Conservation (phyloP, 225 moss, liverwort and hornwort species). For the Physcomitrellopsis africana region DNA sequence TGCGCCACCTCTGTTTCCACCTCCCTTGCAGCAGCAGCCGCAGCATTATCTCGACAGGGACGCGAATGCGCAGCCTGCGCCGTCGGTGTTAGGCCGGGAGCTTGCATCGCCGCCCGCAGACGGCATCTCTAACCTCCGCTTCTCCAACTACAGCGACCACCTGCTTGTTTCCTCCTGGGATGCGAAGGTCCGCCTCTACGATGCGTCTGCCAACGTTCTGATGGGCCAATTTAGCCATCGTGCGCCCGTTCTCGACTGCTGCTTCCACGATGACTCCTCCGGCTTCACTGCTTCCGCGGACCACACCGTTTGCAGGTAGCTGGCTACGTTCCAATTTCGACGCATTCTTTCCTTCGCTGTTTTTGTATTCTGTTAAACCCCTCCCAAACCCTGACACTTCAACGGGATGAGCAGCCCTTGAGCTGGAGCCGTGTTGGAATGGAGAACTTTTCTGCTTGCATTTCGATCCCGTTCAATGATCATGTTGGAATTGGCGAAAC, state of each 20-base stretch:
- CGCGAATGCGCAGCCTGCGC: no score
- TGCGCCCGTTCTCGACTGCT: conserved; percentile 93
- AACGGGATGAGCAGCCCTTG: neutral
- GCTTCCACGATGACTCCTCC: conserved; percentile 96
- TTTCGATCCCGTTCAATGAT: neutral
- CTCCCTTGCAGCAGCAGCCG: no score
- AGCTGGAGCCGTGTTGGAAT: neutral
- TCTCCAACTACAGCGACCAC: conserved; percentile 97
- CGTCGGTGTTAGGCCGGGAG: conserved; percentile 66
- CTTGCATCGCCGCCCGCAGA: conserved; percentile 77
- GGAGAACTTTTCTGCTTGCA: neutral
- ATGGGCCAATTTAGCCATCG: conserved; percentile 89
- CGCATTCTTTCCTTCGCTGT: neutral
- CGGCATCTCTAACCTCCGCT: conserved; percentile 93
- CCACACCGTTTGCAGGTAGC: conserved; percentile 70
- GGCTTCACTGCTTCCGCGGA: conserved; percentile 92
- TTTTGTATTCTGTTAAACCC: neutral
- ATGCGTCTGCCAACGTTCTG: conserved; percentile 88
- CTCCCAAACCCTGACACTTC: neutral
- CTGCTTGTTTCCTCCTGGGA: conserved; percentile 97
- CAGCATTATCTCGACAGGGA: no score
- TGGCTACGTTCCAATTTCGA: no score
- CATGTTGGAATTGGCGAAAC: no score
- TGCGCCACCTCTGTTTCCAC: no score
- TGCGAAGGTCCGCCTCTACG: conserved; percentile 87